phyloP scores from a whole-genome alignment of 371 early-diverging fungal genomes.

The Capniomyces stellatus region DNA sequence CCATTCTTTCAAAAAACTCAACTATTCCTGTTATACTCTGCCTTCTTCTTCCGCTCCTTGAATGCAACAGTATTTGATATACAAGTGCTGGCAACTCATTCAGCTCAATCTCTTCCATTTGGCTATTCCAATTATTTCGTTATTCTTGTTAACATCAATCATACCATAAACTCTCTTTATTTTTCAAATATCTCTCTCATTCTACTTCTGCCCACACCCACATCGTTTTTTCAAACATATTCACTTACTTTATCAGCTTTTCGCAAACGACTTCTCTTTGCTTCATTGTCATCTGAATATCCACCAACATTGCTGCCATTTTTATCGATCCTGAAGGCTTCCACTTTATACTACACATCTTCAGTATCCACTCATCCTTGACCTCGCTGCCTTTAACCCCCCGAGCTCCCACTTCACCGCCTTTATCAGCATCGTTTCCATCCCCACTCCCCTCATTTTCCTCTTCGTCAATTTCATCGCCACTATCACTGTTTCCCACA shows the following conservation, averaged over 20 bases:
- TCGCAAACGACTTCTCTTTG: constrained; percentile 5
- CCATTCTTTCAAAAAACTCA: constrained; percentile 15
- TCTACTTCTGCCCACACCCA: too few species aligned
- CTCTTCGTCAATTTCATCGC: too few species aligned
- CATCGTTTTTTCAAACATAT: constrained; percentile 2
- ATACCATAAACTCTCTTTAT: too few species aligned
- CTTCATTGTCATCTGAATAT: constrained; percentile 6
- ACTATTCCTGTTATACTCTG: constrained; percentile 12
- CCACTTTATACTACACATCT: constrained; percentile 18
- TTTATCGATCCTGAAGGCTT: constrained; percentile 11
- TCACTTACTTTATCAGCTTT: constrained; percentile 14
- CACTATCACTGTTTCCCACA: too few species aligned
- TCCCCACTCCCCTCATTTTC: too few species aligned
- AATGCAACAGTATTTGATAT: constrained; percentile 19
- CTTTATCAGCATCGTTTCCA: too few species aligned
- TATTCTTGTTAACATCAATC: too few species aligned
- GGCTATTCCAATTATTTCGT: background rate
- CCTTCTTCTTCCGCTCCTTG: constrained; percentile 12
- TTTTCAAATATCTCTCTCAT: too few species aligned
- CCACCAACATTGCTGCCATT: constrained; percentile 12
- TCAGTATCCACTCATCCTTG: constrained; percentile 16
- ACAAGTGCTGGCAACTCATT: constrained; percentile 20
- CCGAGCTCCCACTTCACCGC: too few species aligned
- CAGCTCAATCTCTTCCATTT: background rate
- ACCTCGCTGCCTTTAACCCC: constrained; percentile 14